Conservation (phyloP, 139 green algal genomes). For the Deuterostichococcus epilithicus region DNA sequence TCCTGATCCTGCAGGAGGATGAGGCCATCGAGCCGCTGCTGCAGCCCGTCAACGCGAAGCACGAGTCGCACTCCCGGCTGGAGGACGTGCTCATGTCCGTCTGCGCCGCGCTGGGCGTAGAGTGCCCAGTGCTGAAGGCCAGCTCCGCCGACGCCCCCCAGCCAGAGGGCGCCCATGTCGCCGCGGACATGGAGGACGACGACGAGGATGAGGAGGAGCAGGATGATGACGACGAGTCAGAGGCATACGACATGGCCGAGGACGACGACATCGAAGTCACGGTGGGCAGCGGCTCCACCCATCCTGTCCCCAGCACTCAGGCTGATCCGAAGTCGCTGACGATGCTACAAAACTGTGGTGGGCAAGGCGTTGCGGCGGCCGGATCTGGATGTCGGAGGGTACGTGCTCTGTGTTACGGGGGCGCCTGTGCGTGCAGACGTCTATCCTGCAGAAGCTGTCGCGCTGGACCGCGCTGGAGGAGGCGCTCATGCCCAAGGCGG, state of each 20-base stretch:
- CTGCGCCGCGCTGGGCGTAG: background rate
- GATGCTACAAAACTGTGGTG: no score
- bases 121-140: background rate
- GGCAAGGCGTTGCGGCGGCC: no score
- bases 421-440: background rate
- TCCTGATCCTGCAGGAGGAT: background rate
- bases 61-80: background rate
- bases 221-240: background rate
- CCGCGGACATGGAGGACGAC: background rate
- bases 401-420: no score
- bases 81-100: background rate
- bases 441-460: slow-evolving; percentile 1
- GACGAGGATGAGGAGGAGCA: background rate
- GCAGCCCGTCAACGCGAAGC: background rate
- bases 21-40: background rate
- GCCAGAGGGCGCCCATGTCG: background rate
- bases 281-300: background rate
- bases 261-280: slow-evolving; percentile 4
- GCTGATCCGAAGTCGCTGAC: no score
- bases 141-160: background rate
- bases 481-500: background rate
- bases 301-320: background rate
- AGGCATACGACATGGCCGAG: slow-evolving; percentile 12
- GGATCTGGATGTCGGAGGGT: no score
- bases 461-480: background rate